Percentiles rank a stretch among this genome's conserved stretches.
Evolutionary conservation across 148 eudicot genomes (phyloP).

Genomic region (Arctostaphylos glauca): DNA sequence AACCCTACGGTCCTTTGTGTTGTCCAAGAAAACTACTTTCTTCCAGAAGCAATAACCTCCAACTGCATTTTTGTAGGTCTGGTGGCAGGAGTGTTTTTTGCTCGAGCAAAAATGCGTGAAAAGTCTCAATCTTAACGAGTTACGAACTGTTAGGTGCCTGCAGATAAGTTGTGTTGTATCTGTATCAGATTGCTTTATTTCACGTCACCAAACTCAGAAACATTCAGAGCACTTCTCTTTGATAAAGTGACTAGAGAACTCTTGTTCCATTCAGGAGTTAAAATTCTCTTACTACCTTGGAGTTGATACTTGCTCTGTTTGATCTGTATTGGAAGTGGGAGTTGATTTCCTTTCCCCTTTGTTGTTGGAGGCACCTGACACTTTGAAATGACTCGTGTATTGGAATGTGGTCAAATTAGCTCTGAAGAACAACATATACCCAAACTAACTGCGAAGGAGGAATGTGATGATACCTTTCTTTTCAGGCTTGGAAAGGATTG

Average conservation of each 20-base stretch:
- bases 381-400: neutral
- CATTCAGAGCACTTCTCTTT: neutral
- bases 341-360: neutral
- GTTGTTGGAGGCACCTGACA: neutral
- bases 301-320: neutral
- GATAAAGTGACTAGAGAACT: neutral
- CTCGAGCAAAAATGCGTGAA: constrained; percentile 82
- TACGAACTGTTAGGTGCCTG: neutral
- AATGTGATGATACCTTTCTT: neutral
- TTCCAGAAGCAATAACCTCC: neutral
- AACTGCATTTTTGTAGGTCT: constrained; percentile 52
- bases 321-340: constrained; percentile 2
- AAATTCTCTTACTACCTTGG: neutral
- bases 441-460: neutral
- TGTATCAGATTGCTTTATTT: neutral
- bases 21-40: neutral
- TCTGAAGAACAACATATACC: neutral
- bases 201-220: neutral
- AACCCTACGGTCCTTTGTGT: neutral
- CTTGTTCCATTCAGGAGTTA: neutral
- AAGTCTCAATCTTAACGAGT: constrained; percentile 34
- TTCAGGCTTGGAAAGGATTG: neutral
- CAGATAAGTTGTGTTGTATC: neutral
- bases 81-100: constrained; percentile 90
- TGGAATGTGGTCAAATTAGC: neutral